phyloP scores from a whole-genome alignment of 2,329 filamentous ascomycete genomes.

The Aspergillus quadricinctus region DNA sequence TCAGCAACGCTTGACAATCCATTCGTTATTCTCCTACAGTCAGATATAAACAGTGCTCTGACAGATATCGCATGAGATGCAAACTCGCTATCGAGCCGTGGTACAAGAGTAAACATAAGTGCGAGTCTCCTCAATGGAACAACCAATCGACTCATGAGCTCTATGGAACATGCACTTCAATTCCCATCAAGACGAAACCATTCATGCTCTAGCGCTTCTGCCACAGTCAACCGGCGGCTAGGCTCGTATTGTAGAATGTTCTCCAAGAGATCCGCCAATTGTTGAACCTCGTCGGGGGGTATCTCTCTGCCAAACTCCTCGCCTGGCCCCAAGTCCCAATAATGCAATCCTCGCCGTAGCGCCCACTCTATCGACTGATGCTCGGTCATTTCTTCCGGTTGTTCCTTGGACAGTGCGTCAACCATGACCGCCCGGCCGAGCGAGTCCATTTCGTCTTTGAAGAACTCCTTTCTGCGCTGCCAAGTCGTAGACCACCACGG shows the following conservation, averaged over 20 bases:
- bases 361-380: not conserved
- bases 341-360: not conserved
- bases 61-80: too few species aligned
- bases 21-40: too few species aligned
- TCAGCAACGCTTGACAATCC: too few species aligned
- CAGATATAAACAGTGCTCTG: too few species aligned
- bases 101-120: too few species aligned
- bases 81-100: too few species aligned
- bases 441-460: not conserved
- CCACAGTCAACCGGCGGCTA: not conserved
- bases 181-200: not conserved
- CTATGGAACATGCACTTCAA: too few species aligned
- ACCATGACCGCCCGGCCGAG: not conserved
- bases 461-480: not conserved
- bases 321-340: not conserved
- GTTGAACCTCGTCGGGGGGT: not conserved
- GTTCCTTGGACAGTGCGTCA: not conserved
- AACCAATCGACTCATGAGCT: too few species aligned
- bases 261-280: not conserved
- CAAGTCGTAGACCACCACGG: not conserved
- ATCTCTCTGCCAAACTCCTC: not conserved
- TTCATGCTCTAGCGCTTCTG: not conserved
- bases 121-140: too few species aligned
- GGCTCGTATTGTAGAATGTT: not conserved
- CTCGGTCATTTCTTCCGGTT: not conserved